Evolutionary conservation across 805 yeast genomes (phyloP).

Genomic region (Ogataea naganishii): DNA sequence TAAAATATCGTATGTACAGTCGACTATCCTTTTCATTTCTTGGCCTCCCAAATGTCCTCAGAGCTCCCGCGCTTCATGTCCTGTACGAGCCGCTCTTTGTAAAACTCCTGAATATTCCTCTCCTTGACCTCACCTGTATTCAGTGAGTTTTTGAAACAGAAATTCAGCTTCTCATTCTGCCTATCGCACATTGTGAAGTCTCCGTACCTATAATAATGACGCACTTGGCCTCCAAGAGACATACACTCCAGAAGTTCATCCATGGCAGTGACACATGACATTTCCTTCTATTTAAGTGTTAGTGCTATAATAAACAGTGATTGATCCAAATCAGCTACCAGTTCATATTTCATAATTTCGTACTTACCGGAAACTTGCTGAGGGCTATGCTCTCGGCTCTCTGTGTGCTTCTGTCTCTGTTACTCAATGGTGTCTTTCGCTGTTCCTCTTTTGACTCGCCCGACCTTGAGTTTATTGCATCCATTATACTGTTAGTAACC

Average conservation of each 20-base stretch:
- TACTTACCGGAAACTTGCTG: constrained; percentile 23
- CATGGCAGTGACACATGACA: constrained; percentile 76
- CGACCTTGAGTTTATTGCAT: too few species aligned
- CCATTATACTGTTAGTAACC: too few species aligned
- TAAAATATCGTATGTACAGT: too few species aligned
- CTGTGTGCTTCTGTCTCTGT: constrained; percentile 19
- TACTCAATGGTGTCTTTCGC: too few species aligned
- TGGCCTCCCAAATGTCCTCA: constrained; percentile 74
- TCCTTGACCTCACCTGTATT: constrained; percentile 45
- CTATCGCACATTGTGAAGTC: constrained; percentile 61
- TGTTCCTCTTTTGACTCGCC: constrained; percentile 1
- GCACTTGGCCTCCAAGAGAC: constrained; percentile 83
- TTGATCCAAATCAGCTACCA: neutral
- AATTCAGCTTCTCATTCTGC: constrained; percentile 68
- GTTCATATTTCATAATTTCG: too few species aligned
- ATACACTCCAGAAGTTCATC: constrained; percentile 83
- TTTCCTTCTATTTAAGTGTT: constrained; percentile 16
- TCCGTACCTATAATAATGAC: constrained; percentile 80
- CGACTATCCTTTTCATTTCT: too few species aligned
- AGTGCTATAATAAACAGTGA: constrained; percentile 3
- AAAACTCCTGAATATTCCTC: constrained; percentile 55
- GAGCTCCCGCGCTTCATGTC: constrained; percentile 63
- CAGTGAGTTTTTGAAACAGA: constrained; percentile 58
- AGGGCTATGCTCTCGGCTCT: constrained; percentile 19
- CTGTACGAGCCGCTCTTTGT: constrained; percentile 52